Conservation (phyloP, 148 eudicot species). For the Vaccinium macrocarpon region DNA sequence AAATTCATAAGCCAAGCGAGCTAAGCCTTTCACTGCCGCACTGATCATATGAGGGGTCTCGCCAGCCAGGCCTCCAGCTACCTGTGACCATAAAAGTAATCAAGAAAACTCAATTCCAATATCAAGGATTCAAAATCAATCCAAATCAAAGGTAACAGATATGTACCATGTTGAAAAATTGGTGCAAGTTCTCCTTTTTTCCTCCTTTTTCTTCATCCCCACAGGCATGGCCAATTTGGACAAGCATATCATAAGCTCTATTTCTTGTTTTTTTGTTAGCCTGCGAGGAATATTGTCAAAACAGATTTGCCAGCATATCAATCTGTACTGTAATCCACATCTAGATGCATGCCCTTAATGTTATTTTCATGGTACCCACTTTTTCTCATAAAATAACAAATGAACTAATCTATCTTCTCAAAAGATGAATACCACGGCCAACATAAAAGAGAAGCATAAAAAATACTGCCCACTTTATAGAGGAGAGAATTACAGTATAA, state of each 20-base stretch:
- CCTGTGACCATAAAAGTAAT: constrained; percentile 36
- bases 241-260: constrained; percentile 88
- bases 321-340: neutral
- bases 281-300: constrained; percentile 34
- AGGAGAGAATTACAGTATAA: neutral
- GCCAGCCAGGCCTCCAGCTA: constrained; percentile 84
- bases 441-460: neutral
- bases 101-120: neutral
- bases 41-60: constrained; percentile 94
- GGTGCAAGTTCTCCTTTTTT: constrained; percentile 57
- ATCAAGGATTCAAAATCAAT: neutral
- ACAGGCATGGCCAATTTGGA: constrained; percentile 90
- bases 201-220: constrained; percentile 79
- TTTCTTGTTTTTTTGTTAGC: constrained; percentile 90
- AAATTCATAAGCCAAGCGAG: constrained; percentile 97
- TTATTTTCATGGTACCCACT: neutral
- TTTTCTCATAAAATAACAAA: neutral
- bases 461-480: neutral
- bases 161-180: constrained; percentile 72
- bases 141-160: neutral
- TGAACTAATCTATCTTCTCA: neutral
- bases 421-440: neutral
- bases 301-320: constrained; percentile 13
- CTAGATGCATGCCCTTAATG: neutral
- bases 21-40: constrained; percentile 93